Percentiles rank a stretch among this genome's conserved stretches.
Evolutionary conservation across 345 rosid species (phyloP).

Genomic region (Pugionium dolabratum): DNA sequence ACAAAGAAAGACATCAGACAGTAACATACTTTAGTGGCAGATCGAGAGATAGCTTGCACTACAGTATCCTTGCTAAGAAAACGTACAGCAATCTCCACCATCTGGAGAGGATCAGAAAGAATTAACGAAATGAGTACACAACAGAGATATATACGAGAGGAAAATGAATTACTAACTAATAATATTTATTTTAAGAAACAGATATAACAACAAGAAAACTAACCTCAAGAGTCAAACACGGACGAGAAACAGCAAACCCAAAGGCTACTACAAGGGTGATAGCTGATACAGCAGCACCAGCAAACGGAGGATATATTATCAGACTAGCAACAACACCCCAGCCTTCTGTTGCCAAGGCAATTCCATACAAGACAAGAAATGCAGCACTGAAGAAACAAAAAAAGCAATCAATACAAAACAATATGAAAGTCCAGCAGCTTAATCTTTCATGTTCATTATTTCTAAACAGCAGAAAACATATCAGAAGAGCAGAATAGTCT

Average conservation of each 20-base stretch:
- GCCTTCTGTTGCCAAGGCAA: conserved; percentile 97
- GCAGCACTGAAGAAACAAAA: conserved; percentile 64
- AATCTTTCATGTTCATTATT: conserved; percentile 11
- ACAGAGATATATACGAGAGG: conserved; percentile 4
- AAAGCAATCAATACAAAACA: conserved; percentile 14
- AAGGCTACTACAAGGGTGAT: conserved; percentile 95
- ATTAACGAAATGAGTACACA: conserved; percentile 24
- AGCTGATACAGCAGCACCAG: conserved; percentile 99
- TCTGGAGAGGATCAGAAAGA: conserved; percentile 53
- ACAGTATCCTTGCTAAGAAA: conserved; percentile 96
- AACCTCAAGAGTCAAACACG: conserved; percentile 96
- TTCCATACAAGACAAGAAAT: conserved; percentile 93
- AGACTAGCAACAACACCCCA: conserved; percentile 99
- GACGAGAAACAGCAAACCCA: conserved; percentile 99
- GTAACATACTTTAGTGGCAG: conserved; percentile 89
- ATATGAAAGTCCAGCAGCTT: conserved; percentile 24
- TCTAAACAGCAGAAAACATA: conserved; percentile 15
- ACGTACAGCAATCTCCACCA: conserved; percentile 97
- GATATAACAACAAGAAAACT: conserved; percentile 30
- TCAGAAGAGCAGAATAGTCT: conserved; percentile 24
- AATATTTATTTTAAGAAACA: conserved; percentile 7
- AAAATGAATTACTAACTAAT: conserved; percentile 5
- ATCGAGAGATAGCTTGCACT: conserved; percentile 94
- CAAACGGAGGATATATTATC: conserved; percentile 95
- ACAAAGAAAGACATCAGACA: conserved; percentile 19